Base-by-base conservation (phyloP, 2,329 filamentous ascomycete species). In the Penicillium sp. region DNA sequence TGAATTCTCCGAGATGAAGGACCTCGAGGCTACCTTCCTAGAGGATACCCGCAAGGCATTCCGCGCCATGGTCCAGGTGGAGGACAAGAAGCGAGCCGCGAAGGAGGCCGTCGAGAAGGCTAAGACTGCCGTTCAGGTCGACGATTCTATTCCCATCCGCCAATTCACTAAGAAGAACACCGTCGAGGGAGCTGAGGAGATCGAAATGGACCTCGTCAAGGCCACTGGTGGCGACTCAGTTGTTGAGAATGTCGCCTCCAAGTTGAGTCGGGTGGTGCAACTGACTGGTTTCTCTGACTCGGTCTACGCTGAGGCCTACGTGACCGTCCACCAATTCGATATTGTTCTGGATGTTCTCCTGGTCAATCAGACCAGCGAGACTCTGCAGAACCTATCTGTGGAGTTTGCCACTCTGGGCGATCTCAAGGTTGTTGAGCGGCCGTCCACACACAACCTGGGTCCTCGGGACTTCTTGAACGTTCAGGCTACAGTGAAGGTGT, bases 341-440 rank as follows among this genome's bases (percentile, higher is more conserved):
- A 99, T 99, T 67, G 89, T 99, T 15, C 83, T 99, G 25, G 94
- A 99, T 69, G 94, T 99, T 8, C 84, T 99, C 3, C 82, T 99
- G 22, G 94, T 99, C 68, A 99, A 99, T 75, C 94, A 99, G 76
- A 97, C 94, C 0, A 90, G 89, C 14, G 93, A 97, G 70, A 99
- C 94, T 2, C 82, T 99, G 23, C 94, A 97, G 74, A 99, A 99
- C 68, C 82, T 99, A 29, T 96, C 92, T 0, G 93, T 99, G 22
- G 94, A 99, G 74, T 99, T 99, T 70, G 94, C 94, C n/a, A 99
- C 94, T 0, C 82, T 99, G 0, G 94, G 94, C 59, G 94, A 99
- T 72, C 84, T 99, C 59, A 99, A 99, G 79, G 94, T 99, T 31
- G 93, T 99, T 23, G 94, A 99, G 78, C 85, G 92, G 60, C 94